These are phyloP conservation scores for Entomophthora muscae DNA, from an alignment of 371 early-diverging fungal genomes.

Conservation along the genomic window DNA sequence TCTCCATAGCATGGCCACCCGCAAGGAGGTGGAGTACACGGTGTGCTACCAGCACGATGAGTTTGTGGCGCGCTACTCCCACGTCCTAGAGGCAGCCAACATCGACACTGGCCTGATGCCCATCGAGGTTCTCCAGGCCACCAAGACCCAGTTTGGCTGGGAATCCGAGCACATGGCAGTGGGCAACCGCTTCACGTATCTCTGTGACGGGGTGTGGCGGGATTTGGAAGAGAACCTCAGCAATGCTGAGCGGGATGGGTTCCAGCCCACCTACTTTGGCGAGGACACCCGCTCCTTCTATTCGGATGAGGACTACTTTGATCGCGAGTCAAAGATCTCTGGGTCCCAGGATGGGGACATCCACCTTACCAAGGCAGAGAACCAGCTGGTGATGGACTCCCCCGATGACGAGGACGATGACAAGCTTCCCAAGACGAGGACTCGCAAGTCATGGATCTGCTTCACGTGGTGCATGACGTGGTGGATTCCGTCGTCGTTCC, in stretches of 20 bases:
- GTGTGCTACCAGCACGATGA: conserved; percentile 37
- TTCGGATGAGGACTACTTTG: conserved; percentile 4
- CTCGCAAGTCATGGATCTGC: conserved; percentile 50
- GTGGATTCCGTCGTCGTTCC: conserved; percentile 47
- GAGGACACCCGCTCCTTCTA: conserved; percentile 4
- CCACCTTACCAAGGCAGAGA: not conserved
- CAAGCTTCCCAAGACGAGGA: conserved; percentile 31
- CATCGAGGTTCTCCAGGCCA: conserved; percentile 19
- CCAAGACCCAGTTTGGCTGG: conserved; percentile 23
- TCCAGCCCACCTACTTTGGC: not conserved
- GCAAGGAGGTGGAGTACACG: conserved; percentile 36
- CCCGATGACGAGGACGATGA: conserved; percentile 15
- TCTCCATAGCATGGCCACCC: conserved; percentile 37
- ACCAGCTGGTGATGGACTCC: not conserved
- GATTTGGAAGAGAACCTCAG: conserved; percentile 60
- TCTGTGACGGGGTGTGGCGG: conserved; percentile 53
- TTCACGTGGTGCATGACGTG: conserved; percentile 50
- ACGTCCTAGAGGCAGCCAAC: conserved; percentile 14
- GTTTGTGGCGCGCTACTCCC: conserved; percentile 40
- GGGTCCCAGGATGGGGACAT: not conserved
- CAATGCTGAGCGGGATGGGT: conserved; percentile 38
- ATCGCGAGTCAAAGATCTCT: not conserved
- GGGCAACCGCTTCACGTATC: conserved; percentile 42
- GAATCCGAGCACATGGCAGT: conserved; percentile 15
- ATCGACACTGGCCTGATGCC: conserved; percentile 18